Conservation (phyloP, 495 filamentous ascomycete species). For the Hypoxylon fragiforme region DNA sequence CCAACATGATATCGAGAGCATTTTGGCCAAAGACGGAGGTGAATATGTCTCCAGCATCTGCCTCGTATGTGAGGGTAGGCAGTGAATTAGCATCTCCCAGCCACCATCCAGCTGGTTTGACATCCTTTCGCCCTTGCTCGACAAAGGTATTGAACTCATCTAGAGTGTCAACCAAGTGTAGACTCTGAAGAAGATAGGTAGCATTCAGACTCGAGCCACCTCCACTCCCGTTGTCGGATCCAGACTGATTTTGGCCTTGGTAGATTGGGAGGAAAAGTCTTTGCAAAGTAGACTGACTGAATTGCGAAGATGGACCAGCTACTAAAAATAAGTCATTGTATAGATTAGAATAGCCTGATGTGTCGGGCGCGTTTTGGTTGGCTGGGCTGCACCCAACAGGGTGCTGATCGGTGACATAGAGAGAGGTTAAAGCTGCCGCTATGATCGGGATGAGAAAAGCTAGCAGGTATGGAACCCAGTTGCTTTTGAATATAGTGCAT, state of each 20-base stretch:
- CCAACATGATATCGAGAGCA: slow-evolving; percentile 65
- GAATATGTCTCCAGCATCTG: slow-evolving; percentile 42
- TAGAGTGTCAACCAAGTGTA: slow-evolving; percentile 65
- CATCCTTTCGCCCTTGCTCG: slow-evolving; percentile 58
- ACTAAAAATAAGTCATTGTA: slow-evolving; percentile 54
- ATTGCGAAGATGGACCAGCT: slow-evolving; percentile 60
- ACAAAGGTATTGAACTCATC: slow-evolving; percentile 70
- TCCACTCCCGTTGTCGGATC: neutral
- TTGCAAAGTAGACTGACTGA: slow-evolving; percentile 46
- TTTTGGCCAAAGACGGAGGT: slow-evolving; percentile 71
- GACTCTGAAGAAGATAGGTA: slow-evolving; percentile 38
- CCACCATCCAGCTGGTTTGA: slow-evolving; percentile 78
- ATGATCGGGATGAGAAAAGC: slow-evolving; percentile 75
- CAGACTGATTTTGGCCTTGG: slow-evolving; percentile 9
- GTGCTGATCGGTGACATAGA: slow-evolving; percentile 64
- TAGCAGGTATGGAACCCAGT: slow-evolving; percentile 71
- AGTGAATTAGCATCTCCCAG: slow-evolving; percentile 58
- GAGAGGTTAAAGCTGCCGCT: slow-evolving; percentile 72
- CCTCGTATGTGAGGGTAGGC: slow-evolving; percentile 63
- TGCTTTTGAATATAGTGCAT: slow-evolving; percentile 72
- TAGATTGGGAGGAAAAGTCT: slow-evolving; percentile 51
- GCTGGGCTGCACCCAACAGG: slow-evolving; percentile 61
- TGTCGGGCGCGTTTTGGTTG: slow-evolving; percentile 24
- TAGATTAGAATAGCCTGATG: slow-evolving; percentile 29
- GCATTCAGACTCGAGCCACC: slow-evolving; percentile 2